Percentiles rank a stretch among this genome's conserved stretches.
These are phyloP conservation scores for Volutella citrinella DNA, from an alignment of 2,329 filamentous ascomycete species.

Conservation along the genomic window DNA sequence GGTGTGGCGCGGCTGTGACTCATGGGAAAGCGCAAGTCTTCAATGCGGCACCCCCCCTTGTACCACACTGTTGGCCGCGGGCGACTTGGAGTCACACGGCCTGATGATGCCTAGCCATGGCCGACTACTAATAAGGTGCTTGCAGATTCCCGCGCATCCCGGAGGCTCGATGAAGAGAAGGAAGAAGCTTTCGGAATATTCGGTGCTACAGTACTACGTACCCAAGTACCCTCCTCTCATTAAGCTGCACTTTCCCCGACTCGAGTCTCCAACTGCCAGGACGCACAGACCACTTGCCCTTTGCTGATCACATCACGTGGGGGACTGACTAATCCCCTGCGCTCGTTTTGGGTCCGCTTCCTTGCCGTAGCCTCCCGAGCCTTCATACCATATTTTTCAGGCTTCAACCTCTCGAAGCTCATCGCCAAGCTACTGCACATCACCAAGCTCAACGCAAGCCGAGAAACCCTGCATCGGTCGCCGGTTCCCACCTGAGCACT, in stretches of 20 bases:
- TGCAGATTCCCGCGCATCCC: conserved; percentile 8
- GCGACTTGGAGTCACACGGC: conserved; percentile 20
- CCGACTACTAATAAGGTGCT: conserved; percentile 24
- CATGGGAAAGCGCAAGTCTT: too few relatives aligned
- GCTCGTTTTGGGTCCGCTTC: conserved; percentile 19
- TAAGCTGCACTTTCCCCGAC: too few relatives aligned
- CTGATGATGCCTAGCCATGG: conserved; percentile 21
- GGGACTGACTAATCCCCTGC: conserved; percentile 26
- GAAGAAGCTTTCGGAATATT: conserved; percentile 16
- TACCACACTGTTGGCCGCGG: conserved; percentile 9
- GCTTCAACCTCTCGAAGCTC: conserved; percentile 26
- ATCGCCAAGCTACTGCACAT: conserved; percentile 10
- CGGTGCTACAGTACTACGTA: conserved; percentile 26
- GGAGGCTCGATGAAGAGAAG: conserved; percentile 2
- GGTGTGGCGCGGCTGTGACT: conserved; percentile 19
- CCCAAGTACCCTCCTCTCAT: too few relatives aligned
- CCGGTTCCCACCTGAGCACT: too few relatives aligned
- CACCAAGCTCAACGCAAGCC: conserved; percentile 12
- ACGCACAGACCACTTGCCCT: conserved; percentile 22
- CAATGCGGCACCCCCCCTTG: too few relatives aligned
- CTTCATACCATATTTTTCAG: conserved; percentile 36
- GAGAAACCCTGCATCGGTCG: too few relatives aligned
- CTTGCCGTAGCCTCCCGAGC: conserved; percentile 23
- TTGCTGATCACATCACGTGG: conserved; percentile 34
- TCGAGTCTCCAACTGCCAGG: too few relatives aligned